Conservation (phyloP, 75 land plant genomes). For the Sequoia sempervirens region DNA sequence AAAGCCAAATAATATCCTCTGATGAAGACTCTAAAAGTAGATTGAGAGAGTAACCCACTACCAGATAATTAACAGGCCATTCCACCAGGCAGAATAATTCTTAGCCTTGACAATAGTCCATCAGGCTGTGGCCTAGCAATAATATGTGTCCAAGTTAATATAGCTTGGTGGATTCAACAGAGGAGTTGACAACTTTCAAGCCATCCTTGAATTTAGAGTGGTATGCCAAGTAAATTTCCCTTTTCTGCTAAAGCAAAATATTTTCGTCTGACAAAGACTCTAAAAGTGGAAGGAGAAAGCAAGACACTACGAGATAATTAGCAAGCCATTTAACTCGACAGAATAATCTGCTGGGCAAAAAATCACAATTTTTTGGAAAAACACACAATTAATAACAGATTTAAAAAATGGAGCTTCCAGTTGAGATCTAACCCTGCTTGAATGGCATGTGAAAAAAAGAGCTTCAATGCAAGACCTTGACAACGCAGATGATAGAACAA, state of each 20-base stretch:
- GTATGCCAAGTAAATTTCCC: no score
- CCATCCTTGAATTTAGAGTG: neutral
- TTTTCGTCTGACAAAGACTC: neutral
- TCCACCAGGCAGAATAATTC: no score
- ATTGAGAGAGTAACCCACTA: neutral
- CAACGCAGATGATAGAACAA: neutral
- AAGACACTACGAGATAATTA: neutral
- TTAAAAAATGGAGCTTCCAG: no score
- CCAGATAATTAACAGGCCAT: neutral
- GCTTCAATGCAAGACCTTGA: neutral
- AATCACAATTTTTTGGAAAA: neutral
- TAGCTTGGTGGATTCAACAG: neutral
- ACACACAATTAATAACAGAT: neutral
- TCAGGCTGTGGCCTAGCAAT: neutral
- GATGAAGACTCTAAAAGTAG: neutral
- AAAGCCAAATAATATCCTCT: neutral
- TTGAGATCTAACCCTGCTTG: neutral
- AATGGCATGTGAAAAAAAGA: neutral
- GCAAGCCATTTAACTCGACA: neutral
- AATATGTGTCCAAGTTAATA: neutral
- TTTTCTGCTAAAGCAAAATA: no score
- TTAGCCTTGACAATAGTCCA: neutral
- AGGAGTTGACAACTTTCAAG: neutral
- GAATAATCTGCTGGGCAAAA: no score
- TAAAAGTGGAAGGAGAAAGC: neutral